Evolutionary conservation across 2,329 filamentous ascomycete species (phyloP), one percentile per base, ranked within the genome.

Genomic region (Aspergillus uvarum): DNA sequence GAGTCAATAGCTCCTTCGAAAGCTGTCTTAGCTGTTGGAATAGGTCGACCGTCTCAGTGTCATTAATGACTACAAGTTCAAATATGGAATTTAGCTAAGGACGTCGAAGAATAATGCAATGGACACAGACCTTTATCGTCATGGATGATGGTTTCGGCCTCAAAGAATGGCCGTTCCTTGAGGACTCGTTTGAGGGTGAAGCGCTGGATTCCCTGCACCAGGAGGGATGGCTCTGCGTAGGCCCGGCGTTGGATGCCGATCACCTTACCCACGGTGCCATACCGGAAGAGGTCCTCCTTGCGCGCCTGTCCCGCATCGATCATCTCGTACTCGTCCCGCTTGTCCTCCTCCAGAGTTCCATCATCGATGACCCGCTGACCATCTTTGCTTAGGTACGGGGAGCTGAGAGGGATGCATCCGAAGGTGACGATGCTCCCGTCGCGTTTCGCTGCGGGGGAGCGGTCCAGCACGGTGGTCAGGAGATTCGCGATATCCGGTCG

Each of bases 401-500:
- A 95, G 64, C 83, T 88, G 61, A 97, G 82, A 21, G 95, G 95
- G 57, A 98, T 87, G 75, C 94, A 98, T 56, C 90, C 92, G 65
- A 98, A 88, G 8, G 90, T 88, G 67, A 96, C 87, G 66, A 87
- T 82, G 63, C 83, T 84, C 29, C 87, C 85, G 66, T 88, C 82
- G 2, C 81, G 85, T 69, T 87, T 88, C 24, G 81, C 78, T 47
- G 86, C 85, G 35, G 89, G 83, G 29, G 88, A 88, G 67, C 88
- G 87, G 70, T 90, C 90, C 77, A 96, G 94, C 61, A 96, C 86
- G 67, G 89, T 88, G 21, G 92, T 90, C 59, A 99, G 87, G 49
- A 98, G 85, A 54, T 94, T 90, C 56, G 92, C 89, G 66, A 98
- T 89, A 76, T 98, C 95, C 66, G 91, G 87, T 54, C 94, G 91